Percentiles rank a stretch among this genome's conserved stretches.
Conservation (phyloP, 345 rosid species). For the Physaria fendleri region DNA sequence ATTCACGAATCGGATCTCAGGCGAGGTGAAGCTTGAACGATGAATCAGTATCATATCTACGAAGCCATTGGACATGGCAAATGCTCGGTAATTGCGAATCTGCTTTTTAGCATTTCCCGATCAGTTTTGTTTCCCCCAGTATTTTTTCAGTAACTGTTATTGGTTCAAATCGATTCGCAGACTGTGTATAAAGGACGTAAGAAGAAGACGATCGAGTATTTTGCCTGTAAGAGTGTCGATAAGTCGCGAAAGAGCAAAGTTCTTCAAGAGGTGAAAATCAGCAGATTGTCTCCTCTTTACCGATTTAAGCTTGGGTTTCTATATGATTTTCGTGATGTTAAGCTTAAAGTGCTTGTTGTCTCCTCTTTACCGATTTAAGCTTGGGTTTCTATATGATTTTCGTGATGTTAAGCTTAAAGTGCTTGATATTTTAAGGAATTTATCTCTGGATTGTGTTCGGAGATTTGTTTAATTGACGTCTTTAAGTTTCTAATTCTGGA, state of each 20-base stretch:
- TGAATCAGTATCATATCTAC: conserved; percentile 93
- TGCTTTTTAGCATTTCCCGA: neutral
- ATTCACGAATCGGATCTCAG: conserved; percentile 24
- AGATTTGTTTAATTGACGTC: neutral
- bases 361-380: neutral
- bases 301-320: neutral
- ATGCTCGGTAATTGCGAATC: conserved; percentile 55
- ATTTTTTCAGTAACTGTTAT: neutral
- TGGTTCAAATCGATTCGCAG: conserved; percentile 29
- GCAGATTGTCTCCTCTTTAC: neutral
- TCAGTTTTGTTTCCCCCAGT: neutral
- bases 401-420: neutral
- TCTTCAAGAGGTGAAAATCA: conserved; percentile 86
- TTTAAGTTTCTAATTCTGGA: conserved; percentile 21
- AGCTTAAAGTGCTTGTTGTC: neutral
- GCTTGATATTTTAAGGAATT: no score
- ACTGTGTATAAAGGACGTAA: conserved; percentile 93
- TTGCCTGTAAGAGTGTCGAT: conserved; percentile 88
- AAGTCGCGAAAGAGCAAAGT: conserved; percentile 87
- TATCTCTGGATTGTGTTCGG: neutral
- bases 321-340: neutral
- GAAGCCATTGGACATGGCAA: conserved; percentile 98
- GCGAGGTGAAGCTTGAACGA: conserved; percentile 19
- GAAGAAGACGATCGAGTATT: conserved; percentile 97
- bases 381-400: neutral